Conservation (phyloP, 768 basidiomycete species). For the Holtermanniella nyarrowii region DNA sequence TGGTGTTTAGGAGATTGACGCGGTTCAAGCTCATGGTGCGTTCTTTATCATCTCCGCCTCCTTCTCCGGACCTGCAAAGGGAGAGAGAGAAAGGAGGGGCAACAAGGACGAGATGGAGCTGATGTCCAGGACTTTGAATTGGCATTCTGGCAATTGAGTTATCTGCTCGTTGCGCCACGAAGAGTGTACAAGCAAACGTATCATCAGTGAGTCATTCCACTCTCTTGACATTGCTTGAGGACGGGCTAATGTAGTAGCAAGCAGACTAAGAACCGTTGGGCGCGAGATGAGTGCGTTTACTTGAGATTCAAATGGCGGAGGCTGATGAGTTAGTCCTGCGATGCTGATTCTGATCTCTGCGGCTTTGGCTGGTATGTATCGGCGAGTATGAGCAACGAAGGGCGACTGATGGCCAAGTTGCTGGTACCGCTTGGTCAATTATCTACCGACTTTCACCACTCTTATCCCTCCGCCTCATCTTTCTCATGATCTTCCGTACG, state of each 20-base stretch:
- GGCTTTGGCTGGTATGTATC: slow-evolving; percentile 58
- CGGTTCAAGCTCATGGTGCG: slow-evolving; percentile 80
- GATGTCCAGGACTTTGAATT: slow-evolving; percentile 78
- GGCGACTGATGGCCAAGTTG: slow-evolving; percentile 46
- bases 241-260: slow-evolving; percentile 10
- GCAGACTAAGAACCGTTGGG: slow-evolving; percentile 99
- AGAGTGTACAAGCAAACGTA: slow-evolving; percentile 98
- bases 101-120: neutral
- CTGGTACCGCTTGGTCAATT: slow-evolving; percentile 74
- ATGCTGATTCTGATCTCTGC: slow-evolving; percentile 76
- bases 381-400: neutral
- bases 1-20: slow-evolving; percentile 68
- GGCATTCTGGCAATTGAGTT: slow-evolving; percentile 90
- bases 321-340: slow-evolving; percentile 50
- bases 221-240: neutral
- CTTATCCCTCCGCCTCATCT: slow-evolving; percentile 54
- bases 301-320: neutral
- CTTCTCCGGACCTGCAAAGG: neutral
- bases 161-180: slow-evolving; percentile 80
- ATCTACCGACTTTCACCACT: slow-evolving; percentile 59
- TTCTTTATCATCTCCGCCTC: neutral
- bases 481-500: slow-evolving; percentile 70
- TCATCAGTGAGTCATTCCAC: slow-evolving; percentile 60
- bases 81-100: neutral
- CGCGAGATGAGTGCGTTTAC: slow-evolving; percentile 63